A percentile compares a stretch with the other conserved stretches of the same genome.
Conservation (phyloP, 768 basidiomycete species). For the Filobasidium wieringae region DNA sequence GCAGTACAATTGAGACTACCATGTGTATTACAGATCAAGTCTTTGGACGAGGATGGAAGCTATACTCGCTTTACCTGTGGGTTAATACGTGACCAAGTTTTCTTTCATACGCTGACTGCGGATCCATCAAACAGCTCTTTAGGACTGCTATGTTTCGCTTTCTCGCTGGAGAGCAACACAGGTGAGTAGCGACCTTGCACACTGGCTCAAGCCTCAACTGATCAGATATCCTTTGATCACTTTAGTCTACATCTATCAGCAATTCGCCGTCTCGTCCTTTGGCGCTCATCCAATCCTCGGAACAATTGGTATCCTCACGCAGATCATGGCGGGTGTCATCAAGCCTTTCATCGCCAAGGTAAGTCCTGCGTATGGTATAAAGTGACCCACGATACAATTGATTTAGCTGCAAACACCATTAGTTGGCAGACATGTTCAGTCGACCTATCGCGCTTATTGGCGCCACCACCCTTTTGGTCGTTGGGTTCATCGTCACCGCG, state of each 20-base stretch:
- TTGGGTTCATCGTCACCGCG: slow-evolving; percentile 36
- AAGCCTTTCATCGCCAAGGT: slow-evolving; percentile 31
- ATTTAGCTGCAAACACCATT: background rate
- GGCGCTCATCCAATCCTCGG: slow-evolving; percentile 31
- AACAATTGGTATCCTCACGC: slow-evolving; percentile 29
- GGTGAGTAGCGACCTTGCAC: background rate
- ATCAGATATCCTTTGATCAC: background rate
- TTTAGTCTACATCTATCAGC: background rate
- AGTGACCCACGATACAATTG: no score
- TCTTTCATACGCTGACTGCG: background rate
- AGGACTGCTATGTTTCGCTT: slow-evolving; percentile 22
- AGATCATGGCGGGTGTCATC: slow-evolving; percentile 25
- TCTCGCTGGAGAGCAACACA: slow-evolving; percentile 17
- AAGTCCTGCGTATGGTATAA: background rate
- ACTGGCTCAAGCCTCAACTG: no score
- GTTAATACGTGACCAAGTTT: background rate
- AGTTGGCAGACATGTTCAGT: slow-evolving; percentile 27
- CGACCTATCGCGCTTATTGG: slow-evolving; percentile 25
- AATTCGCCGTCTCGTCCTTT: slow-evolving; percentile 32
- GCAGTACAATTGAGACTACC: background rate
- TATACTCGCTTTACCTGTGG: slow-evolving; percentile 22
- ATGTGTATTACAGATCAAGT: slow-evolving; percentile 19
- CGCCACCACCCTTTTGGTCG: slow-evolving; percentile 23
- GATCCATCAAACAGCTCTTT: slow-evolving; percentile 5
- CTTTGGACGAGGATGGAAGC: slow-evolving; percentile 25